Evolutionary conservation across 2,329 filamentous ascomycete genomes (phyloP).

Genomic region (Fusarium burgessii): DNA sequence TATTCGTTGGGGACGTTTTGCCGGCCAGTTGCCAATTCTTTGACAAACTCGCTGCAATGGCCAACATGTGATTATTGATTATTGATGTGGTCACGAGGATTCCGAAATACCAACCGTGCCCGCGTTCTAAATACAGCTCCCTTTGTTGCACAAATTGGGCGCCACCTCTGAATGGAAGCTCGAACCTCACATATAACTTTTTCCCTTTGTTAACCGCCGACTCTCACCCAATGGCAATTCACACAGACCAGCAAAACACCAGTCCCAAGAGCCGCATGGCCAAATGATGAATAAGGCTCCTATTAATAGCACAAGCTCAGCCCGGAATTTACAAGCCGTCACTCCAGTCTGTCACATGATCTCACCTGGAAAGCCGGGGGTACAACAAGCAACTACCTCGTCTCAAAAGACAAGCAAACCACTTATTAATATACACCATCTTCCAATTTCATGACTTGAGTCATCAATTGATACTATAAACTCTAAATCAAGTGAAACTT

Average conservation of each 20-base stretch:
- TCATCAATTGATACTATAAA: neutral
- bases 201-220: neutral
- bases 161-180: neutral
- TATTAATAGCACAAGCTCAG: neutral
- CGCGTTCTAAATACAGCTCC: neutral
- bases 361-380: neutral
- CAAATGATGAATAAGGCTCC: neutral
- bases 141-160: neutral
- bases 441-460: neutral
- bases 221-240: neutral
- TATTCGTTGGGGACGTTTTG: too few species aligned
- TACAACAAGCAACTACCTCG: neutral
- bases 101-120: fast-evolving
- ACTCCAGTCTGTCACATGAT: neutral
- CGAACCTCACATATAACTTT: neutral
- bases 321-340: too few species aligned
- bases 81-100: neutral
- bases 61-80: neutral
- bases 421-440: neutral
- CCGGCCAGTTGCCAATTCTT: neutral
- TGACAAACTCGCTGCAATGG: neutral
- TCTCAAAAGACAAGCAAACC: neutral
- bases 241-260: neutral
- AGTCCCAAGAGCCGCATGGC: neutral
- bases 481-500: fast-evolving